These are phyloP conservation scores for Monosporascus ibericus DNA, from an alignment of 2,329 filamentous ascomycete genomes.

Conservation along the genomic window DNA sequence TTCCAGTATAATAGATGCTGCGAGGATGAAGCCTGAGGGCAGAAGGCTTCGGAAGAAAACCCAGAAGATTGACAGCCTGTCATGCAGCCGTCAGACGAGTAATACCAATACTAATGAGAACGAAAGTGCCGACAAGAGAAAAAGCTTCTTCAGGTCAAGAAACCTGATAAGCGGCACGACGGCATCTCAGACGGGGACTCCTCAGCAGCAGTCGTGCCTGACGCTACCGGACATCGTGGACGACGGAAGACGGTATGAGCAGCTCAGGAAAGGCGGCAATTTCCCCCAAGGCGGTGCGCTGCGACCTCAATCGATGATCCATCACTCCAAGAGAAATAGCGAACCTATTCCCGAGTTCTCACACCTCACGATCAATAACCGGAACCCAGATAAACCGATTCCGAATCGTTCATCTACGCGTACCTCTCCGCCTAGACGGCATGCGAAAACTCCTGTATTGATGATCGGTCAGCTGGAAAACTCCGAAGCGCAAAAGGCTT, in stretches of 20 bases:
- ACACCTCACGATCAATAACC: conserved; percentile 28
- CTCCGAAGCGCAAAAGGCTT: conserved; percentile 25
- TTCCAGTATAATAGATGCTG: neutral
- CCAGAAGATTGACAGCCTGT: conserved; percentile 21
- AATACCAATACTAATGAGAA: conserved; percentile 11
- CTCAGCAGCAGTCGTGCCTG: conserved; percentile 6
- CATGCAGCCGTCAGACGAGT: conserved; percentile 15
- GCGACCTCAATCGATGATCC: conserved; percentile 10
- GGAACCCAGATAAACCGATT: conserved; percentile 11
- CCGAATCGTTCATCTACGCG: conserved; percentile 14
- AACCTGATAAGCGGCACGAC: conserved; percentile 7
- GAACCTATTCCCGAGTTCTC: conserved; percentile 20
- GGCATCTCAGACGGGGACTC: neutral
- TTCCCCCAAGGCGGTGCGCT: conserved; percentile 7
- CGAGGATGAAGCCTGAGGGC: conserved; percentile 16
- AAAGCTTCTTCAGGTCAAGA: conserved; percentile 6
- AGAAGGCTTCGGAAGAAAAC: conserved; percentile 25
- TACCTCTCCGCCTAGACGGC: conserved; percentile 32
- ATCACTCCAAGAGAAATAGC: conserved; percentile 8
- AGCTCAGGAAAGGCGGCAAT: conserved; percentile 22
- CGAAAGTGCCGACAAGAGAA: neutral
- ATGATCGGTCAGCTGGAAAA: conserved; percentile 44
- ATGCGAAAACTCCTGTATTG: conserved; percentile 46
- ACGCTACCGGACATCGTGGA: conserved; percentile 11
- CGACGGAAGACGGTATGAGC: conserved; percentile 23